A percentile compares a stretch with the other conserved stretches of the same genome.
phyloP scores from a whole-genome alignment of 768 basidiomycete genomes.

The Termitomyces sp. region DNA sequence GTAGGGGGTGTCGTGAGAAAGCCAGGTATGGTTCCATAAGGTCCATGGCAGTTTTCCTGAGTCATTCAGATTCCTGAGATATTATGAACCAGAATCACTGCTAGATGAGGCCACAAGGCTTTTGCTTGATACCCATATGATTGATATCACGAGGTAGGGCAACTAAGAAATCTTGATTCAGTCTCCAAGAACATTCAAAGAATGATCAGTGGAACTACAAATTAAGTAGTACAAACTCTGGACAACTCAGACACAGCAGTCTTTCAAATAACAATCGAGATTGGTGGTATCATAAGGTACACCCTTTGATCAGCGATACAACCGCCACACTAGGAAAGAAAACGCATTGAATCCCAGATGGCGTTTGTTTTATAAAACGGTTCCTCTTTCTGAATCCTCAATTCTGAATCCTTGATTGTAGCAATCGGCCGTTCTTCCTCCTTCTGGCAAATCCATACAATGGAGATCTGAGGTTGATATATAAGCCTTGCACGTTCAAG shows the following conservation, averaged over 20 bases:
- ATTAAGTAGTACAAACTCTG: background rate
- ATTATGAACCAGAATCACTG: too few relatives aligned
- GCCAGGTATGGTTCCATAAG: too few relatives aligned
- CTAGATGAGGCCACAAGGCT: too few relatives aligned
- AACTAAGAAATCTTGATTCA: too few relatives aligned
- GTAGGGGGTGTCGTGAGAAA: too few relatives aligned
- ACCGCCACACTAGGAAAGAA: background rate
- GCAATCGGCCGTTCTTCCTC: background rate
- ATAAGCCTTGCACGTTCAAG: constrained; percentile 11
- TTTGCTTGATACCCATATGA: too few relatives aligned
- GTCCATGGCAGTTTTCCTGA: too few relatives aligned
- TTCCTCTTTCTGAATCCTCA: constrained; percentile 12
- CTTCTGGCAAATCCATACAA: constrained; percentile 11
- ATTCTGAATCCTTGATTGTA: constrained; percentile 3
- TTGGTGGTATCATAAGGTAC: background rate
- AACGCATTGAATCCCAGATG: background rate
- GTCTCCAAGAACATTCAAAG: background rate
- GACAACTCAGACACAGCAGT: background rate
- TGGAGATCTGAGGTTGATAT: constrained; percentile 12
- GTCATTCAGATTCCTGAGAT: too few relatives aligned
- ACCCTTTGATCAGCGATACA: background rate
- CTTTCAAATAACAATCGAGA: background rate
- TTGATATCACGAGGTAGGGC: too few relatives aligned
- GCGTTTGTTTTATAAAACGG: background rate
- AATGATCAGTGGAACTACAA: background rate